These are phyloP conservation scores for Tetradesmus lagerheimii DNA, from an alignment of 139 green algal genomes.

Conservation along the genomic window DNA sequence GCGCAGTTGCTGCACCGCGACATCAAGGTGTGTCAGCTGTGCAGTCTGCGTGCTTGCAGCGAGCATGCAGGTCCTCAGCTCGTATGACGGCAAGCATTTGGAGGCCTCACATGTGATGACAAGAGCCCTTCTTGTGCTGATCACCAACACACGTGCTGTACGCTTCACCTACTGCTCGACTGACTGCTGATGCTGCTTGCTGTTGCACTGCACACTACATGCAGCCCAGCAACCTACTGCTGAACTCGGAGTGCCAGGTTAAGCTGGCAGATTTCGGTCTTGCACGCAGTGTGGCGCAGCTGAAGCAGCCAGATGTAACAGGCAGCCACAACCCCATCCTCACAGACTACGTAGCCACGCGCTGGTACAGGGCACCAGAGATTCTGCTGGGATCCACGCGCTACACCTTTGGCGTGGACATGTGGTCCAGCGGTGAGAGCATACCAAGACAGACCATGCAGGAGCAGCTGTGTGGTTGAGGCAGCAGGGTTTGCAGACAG, in stretches of 20 bases:
- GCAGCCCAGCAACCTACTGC: slow-evolving; percentile 96
- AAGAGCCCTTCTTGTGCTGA: not conserved
- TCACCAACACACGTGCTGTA: too few species aligned
- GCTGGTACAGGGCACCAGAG: slow-evolving; percentile 98
- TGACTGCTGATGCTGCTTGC: not conserved
- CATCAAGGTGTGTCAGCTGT: slow-evolving; percentile 95
- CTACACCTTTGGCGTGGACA: slow-evolving; percentile 98
- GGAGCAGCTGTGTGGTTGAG: not conserved
- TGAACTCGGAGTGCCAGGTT: slow-evolving; percentile 98
- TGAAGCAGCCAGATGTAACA: slow-evolving; percentile 58
- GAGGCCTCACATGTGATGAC: not conserved
- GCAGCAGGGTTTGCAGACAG: too few species aligned
- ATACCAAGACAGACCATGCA: not conserved
- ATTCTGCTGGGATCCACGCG: slow-evolving; percentile 95
- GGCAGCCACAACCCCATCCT: slow-evolving; percentile 77
- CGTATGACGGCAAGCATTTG: too few species aligned
- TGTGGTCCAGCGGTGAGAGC: slow-evolving; percentile 94
- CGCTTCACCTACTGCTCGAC: too few species aligned
- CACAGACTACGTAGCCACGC: slow-evolving; percentile 99
- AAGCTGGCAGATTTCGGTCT: slow-evolving; percentile 99
- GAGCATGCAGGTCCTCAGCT: too few species aligned
- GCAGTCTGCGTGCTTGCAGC: too few species aligned
- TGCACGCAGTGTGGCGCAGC: slow-evolving; percentile 80
- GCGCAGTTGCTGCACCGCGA: slow-evolving; percentile 96
- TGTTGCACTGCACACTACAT: not conserved